These are phyloP conservation scores for Fusarium palustre DNA, from an alignment of 2,329 filamentous ascomycete genomes.

Conservation along the genomic window DNA sequence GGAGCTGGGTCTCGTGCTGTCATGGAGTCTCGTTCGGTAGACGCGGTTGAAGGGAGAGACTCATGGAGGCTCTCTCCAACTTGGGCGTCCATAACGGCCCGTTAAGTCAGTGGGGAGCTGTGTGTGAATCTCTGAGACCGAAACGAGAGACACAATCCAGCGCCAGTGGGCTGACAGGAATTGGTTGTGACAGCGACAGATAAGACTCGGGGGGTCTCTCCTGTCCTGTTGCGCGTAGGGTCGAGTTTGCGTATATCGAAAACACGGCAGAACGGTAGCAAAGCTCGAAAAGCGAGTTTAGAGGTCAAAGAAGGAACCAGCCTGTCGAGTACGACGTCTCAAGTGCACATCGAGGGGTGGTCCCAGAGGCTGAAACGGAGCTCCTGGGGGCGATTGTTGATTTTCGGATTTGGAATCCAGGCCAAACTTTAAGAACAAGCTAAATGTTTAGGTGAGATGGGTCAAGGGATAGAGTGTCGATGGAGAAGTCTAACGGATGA, in stretches of 20 bases:
- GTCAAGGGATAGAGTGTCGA: conserved; percentile 9
- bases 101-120: conserved; percentile 30
- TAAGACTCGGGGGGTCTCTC: conserved; percentile 11
- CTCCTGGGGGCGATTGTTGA: conserved; percentile 30
- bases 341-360: conserved; percentile 41
- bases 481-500: conserved; percentile 4
- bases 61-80: conserved; percentile 45
- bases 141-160: conserved; percentile 49
- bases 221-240: conserved; percentile 35
- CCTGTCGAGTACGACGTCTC: conserved; percentile 31
- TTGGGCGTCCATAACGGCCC: conserved; percentile 48
- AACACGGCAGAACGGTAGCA: conserved; percentile 13
- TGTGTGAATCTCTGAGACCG: conserved; percentile 39
- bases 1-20: conserved; percentile 44
- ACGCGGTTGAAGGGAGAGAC: conserved; percentile 42
- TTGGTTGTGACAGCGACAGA: conserved; percentile 37
- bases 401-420: conserved; percentile 37
- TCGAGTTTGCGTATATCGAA: conserved; percentile 18
- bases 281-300: conserved; percentile 13
- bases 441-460: conserved; percentile 18
- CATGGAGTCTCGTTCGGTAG: conserved; percentile 40
- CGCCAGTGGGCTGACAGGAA: conserved; percentile 28
- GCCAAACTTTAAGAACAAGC: conserved; percentile 33
- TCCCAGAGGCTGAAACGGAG: conserved; percentile 43
- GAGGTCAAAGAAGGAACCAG: conserved; percentile 24